Evolutionary conservation across 176 grass and related monocot species (phyloP).

Genomic region (Juncus effusus): DNA sequence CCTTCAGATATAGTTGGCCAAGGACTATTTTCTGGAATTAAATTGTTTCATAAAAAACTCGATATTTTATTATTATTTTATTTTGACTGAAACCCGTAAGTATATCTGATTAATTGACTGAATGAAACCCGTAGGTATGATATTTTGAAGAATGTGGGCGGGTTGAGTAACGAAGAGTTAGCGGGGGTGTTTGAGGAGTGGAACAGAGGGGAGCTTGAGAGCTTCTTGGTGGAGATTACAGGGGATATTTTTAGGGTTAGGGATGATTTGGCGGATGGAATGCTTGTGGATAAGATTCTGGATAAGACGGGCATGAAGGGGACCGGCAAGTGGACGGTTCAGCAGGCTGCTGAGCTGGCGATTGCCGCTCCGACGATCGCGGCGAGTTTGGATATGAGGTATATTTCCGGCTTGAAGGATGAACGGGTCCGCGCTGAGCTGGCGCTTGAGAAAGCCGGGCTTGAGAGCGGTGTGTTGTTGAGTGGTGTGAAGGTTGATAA

Average conservation of each 20-base stretch:
- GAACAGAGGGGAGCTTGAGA: conserved; percentile 82
- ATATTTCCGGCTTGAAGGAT: conserved; percentile 83
- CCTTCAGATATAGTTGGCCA: too few species aligned
- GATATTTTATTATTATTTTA: too few species aligned
- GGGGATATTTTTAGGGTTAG: conserved; percentile 58
- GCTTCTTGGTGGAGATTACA: conserved; percentile 80
- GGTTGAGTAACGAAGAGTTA: conserved; percentile 52
- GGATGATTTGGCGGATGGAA: conserved; percentile 34
- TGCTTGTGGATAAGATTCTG: conserved; percentile 73
- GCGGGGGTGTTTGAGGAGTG: conserved; percentile 63
- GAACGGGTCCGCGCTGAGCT: conserved; percentile 63
- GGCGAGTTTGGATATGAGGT: conserved; percentile 49
- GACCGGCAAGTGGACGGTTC: conserved; percentile 89
- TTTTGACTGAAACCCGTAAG: too few species aligned
- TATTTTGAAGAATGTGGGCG: conserved; percentile 51
- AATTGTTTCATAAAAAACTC: too few species aligned
- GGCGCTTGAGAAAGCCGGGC: conserved; percentile 65
- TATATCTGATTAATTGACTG: too few species aligned
- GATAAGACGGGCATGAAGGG: conserved; percentile 97
- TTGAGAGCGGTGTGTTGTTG: conserved; percentile 36
- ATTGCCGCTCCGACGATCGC: conserved; percentile 70
- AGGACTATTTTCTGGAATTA: too few species aligned
- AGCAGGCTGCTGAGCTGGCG: conserved; percentile 74
- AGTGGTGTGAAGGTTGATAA: conserved; percentile 44
- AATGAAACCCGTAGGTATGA: conserved; percentile 2